phyloP scores from a whole-genome alignment of 495 filamentous ascomycete genomes.

The Cladorrhinum samala region DNA sequence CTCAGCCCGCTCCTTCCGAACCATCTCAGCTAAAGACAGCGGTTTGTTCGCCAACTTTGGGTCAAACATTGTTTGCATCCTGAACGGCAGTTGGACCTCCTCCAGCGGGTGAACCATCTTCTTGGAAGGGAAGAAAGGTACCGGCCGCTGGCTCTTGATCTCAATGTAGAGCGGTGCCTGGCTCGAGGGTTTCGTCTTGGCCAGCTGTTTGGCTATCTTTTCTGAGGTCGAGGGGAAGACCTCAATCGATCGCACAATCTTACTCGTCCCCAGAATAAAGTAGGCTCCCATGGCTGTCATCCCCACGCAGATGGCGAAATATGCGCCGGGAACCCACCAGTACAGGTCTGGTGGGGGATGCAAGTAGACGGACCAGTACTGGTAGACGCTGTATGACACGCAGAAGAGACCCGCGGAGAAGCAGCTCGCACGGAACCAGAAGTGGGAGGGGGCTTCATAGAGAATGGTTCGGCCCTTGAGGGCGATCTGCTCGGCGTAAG shows the following conservation, averaged over 20 bases:
- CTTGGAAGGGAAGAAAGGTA: constrained; percentile 33
- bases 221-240: constrained; percentile 18
- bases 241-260: constrained; percentile 38
- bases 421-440: constrained; percentile 49
- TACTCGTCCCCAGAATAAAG: constrained; percentile 37
- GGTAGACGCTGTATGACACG: constrained; percentile 50
- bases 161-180: constrained; percentile 29
- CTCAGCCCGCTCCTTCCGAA: constrained; percentile 20
- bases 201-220: neutral
- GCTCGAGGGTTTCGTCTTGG: neutral
- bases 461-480: constrained; percentile 42
- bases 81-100: constrained; percentile 32
- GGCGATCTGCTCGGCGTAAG: constrained; percentile 42
- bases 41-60: constrained; percentile 1
- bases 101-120: constrained; percentile 28
- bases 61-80: constrained; percentile 25
- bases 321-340: constrained; percentile 38
- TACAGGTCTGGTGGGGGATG: constrained; percentile 37
- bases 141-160: constrained; percentile 28
- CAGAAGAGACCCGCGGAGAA: constrained; percentile 52
- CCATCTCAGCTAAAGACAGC: constrained; percentile 18
- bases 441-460: constrained; percentile 58
- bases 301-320: constrained; percentile 36
- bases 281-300: constrained; percentile 43
- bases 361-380: constrained; percentile 44